These are phyloP conservation scores for Sugiyamaella lignohabitans DNA, from an alignment of 805 yeast species.

Conservation along the genomic window DNA sequence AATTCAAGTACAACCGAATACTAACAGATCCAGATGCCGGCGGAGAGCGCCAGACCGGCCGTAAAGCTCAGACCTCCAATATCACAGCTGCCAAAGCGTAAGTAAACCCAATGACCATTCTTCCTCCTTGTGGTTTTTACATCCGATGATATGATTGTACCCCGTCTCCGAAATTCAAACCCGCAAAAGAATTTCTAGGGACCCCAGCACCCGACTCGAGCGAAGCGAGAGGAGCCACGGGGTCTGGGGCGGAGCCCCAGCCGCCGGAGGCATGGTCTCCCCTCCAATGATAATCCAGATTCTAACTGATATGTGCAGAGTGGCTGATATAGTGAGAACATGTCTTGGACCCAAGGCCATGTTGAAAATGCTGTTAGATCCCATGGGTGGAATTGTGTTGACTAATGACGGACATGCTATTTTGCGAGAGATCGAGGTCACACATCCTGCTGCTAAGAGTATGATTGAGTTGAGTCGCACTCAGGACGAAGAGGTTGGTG, in stretches of 20 bases:
- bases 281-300: background rate
- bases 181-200: no score
- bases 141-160: no score
- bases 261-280: background rate
- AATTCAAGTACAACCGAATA: conserved; percentile 14
- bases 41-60: conserved; percentile 90
- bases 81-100: conserved; percentile 97
- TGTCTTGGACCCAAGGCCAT: conserved; percentile 99
- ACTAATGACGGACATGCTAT: conserved; percentile 99
- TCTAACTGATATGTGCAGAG: conserved; percentile 31
- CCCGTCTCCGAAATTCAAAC: no score
- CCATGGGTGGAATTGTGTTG: conserved; percentile 86
- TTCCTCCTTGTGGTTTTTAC: no score
- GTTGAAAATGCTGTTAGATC: conserved; percentile 96
- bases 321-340: conserved; percentile 93
- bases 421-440: conserved; percentile 72
- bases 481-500: conserved; percentile 98
- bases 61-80: conserved; percentile 94
- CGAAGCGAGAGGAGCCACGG: background rate
- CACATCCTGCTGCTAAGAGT: conserved; percentile 98
- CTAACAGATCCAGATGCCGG: conserved; percentile 46
- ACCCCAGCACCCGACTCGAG: no score
- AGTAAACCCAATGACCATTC: no score
- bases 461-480: conserved; percentile 97
- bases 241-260: background rate